Conservation (phyloP, 257 asterid genomes). For the Solanum paucissectum region DNA sequence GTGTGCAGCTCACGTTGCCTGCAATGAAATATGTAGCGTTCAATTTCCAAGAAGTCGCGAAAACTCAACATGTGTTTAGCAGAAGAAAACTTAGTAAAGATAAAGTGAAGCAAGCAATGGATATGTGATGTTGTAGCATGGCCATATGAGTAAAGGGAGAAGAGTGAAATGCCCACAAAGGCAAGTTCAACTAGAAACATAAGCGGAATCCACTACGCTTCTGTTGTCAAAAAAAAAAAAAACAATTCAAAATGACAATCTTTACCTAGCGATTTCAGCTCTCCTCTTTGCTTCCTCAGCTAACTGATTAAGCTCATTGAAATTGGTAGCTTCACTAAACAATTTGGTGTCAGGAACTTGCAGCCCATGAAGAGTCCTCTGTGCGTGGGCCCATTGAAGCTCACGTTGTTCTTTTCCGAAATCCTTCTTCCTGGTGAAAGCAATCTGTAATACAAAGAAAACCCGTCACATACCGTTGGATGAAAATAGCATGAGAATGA, state of each 20-base stretch:
- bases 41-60: neutral
- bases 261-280: constrained; percentile 93
- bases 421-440: constrained; percentile 92
- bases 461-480: neutral
- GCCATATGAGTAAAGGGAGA: neutral
- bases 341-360: constrained; percentile 89
- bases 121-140: neutral
- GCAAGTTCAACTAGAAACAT: neutral
- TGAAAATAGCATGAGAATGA: neutral
- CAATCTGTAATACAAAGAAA: constrained; percentile 43
- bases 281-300: constrained; percentile 98
- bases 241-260: neutral
- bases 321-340: constrained; percentile 60
- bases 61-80: neutral
- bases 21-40: neutral
- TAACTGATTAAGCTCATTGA: constrained; percentile 86
- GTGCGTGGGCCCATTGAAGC: constrained; percentile 96
- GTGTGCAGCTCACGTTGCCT: constrained; percentile 87
- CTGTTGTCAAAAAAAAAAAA: neutral
- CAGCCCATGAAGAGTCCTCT: constrained; percentile 89
- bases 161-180: neutral
- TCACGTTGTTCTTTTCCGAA: constrained; percentile 96
- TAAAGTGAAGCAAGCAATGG: neutral
- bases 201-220: neutral
- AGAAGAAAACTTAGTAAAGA: neutral